Conservation (phyloP, 176 grass and related monocot genomes). For the Panicum miliaceum region DNA sequence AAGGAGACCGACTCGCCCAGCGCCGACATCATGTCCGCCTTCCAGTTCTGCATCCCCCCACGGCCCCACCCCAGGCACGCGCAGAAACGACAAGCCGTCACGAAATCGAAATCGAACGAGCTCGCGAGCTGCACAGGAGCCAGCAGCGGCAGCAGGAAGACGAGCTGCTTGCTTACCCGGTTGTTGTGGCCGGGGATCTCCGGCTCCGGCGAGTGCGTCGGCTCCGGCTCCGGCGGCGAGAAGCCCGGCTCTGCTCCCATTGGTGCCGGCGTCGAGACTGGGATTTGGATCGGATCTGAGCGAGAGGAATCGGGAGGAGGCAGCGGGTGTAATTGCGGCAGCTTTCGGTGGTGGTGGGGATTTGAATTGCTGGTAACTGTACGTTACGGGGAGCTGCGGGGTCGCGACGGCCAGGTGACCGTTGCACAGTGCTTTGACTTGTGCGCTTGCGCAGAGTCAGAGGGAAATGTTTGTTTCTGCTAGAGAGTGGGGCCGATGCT, state of each 20-base stretch:
- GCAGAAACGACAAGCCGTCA: not conserved
- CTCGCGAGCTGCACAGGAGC: too few species aligned
- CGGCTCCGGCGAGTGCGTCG: conserved; percentile 20
- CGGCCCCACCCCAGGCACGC: not conserved
- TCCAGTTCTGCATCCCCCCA: conserved; percentile 32
- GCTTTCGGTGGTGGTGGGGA: conserved; percentile 1
- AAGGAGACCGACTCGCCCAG: conserved; percentile 76
- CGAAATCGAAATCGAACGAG: not conserved
- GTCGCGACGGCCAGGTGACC: not conserved
- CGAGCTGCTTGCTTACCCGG: conserved; percentile 1
- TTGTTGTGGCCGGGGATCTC: conserved; percentile 5
- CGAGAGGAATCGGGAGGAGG: not conserved
- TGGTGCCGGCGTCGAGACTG: not conserved
- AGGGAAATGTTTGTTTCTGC: too few species aligned
- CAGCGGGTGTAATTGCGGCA: not conserved
- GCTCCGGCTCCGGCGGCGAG: conserved; percentile 28
- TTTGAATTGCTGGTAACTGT: conserved; percentile 32
- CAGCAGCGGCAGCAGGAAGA: not conserved
- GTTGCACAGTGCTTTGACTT: not conserved
- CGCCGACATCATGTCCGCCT: conserved; percentile 63
- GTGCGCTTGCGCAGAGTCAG: not conserved
- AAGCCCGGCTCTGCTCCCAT: conserved; percentile 41
- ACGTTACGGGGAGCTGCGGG: not conserved
- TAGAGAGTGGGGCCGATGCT: too few species aligned
- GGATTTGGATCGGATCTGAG: conserved; percentile 5